Conservation (phyloP, 345 rosid genomes). For the Salix caprea region DNA sequence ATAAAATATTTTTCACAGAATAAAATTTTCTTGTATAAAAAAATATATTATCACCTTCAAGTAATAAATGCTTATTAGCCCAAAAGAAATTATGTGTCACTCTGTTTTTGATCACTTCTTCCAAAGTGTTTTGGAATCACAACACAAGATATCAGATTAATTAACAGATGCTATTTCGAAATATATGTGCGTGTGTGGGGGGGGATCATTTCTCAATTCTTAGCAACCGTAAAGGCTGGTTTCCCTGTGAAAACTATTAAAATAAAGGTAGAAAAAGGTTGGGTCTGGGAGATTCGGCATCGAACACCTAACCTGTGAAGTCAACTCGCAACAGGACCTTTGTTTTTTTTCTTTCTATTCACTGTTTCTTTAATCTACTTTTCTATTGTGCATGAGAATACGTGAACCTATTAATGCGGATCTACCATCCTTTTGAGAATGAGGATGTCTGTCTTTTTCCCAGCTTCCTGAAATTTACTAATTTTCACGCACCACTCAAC, state of each 20-base stretch:
- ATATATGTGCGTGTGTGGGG: background rate
- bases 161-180: background rate
- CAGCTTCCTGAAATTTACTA: background rate
- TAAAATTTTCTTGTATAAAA: no score
- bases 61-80: background rate
- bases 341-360: background rate
- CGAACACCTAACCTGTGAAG: conserved; percentile 34
- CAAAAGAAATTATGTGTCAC: background rate
- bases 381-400: conserved; percentile 31
- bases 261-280: background rate
- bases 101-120: background rate
- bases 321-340: conserved; percentile 28
- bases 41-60: background rate
- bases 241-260: background rate
- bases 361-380: background rate
- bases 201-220: background rate
- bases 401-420: conserved; percentile 41
- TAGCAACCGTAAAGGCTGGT: background rate
- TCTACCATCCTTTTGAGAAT: conserved; percentile 19
- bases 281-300: conserved; percentile 21
- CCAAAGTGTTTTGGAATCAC: background rate
- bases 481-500: background rate
- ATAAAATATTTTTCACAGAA: no score
- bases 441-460: conserved; percentile 42
- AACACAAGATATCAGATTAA: background rate